Base-by-base conservation (phyloP, 2,329 filamentous ascomycete genomes). In the Beauveria bassiana region DNA sequence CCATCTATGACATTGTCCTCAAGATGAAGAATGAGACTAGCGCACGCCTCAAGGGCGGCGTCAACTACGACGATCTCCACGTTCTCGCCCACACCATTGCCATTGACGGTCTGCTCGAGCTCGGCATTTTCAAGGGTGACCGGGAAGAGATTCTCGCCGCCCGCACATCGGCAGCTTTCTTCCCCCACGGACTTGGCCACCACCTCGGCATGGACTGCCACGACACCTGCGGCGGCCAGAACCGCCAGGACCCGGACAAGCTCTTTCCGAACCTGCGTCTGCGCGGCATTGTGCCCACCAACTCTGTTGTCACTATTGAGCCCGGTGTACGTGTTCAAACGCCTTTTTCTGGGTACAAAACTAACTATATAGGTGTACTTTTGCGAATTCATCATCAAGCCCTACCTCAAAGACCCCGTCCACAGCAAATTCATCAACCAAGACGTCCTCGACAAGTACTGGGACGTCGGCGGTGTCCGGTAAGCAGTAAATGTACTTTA, bases 151-250 rank as follows among this genome's bases (percentile, higher is more conserved):
- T 97, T 26, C 83, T 96, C 64, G 82, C 86, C 66, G 85, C 84
- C 49, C 82, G 92, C 61, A 90, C 91, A n/a, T 93, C 89, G 69
- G 86, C 89, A 26, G 93, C 92, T 1, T 97, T 97, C 78, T 90
- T 96, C 70, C 93, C 93, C 1, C 93, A 97, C 72, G 93, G 93
- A 0, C 78, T 97, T 1, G 93, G 93, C 0, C 93, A 97, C 74
- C 93, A 96, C 72, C 79, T 97, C 10, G 93, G 93, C 64, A 88
- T 97, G 82, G 93, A 97, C 72, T 96, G 92, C 2, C 93, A 97
- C 72, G 93, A 97, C 70, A 89, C 86, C 0, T 89, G 89, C 64
- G 90, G 90, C 24, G 86, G 91, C 71, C 80, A 89, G 42, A 88
- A 93, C 73, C 91, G 90, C 68, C 79, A 79, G 9, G 95, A 99